A percentile compares a stretch with the other conserved stretches of the same genome.
Evolutionary conservation across 345 rosid species (phyloP).

Genomic region (Physaria fendleri): DNA sequence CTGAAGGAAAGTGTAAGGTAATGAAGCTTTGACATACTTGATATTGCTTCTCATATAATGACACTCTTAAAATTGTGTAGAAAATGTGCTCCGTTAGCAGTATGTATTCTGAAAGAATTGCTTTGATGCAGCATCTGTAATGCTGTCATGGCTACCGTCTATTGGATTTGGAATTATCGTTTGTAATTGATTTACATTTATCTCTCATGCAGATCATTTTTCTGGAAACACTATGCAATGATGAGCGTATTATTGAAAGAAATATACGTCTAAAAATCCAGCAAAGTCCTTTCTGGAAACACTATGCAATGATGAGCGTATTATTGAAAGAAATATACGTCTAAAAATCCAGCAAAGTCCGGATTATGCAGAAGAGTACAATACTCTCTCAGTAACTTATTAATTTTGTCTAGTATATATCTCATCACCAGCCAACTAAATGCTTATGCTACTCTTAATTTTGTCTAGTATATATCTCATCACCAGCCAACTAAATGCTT

Average conservation of each 20-base stretch:
- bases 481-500: slow-evolving; percentile 32
- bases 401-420: too few relatives aligned
- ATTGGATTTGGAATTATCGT: background rate
- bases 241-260: slow-evolving; percentile 85
- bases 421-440: too few relatives aligned
- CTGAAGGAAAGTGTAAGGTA: slow-evolving; percentile 99
- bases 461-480: too few relatives aligned
- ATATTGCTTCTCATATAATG: background rate
- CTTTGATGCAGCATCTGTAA: slow-evolving; percentile 1
- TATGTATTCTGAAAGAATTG: background rate
- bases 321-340: slow-evolving; percentile 95
- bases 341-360: slow-evolving; percentile 99
- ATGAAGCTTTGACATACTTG: slow-evolving; percentile 5
- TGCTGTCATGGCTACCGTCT: background rate
- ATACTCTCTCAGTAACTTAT: slow-evolving; percentile 19
- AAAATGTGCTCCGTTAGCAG: background rate
- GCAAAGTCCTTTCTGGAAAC: slow-evolving; percentile 98
- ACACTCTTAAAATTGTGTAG: background rate
- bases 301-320: slow-evolving; percentile 82
- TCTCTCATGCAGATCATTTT: slow-evolving; percentile 66
- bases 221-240: slow-evolving; percentile 96
- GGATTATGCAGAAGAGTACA: slow-evolving; percentile 97
- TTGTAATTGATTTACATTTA: slow-evolving; percentile 7
- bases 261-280: slow-evolving; percentile 97
- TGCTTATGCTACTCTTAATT: slow-evolving; percentile 29